These are phyloP conservation scores for Aspergillus oerlinghausenensis DNA, from an alignment of 2,329 filamentous ascomycete genomes.

Conservation along the genomic window DNA sequence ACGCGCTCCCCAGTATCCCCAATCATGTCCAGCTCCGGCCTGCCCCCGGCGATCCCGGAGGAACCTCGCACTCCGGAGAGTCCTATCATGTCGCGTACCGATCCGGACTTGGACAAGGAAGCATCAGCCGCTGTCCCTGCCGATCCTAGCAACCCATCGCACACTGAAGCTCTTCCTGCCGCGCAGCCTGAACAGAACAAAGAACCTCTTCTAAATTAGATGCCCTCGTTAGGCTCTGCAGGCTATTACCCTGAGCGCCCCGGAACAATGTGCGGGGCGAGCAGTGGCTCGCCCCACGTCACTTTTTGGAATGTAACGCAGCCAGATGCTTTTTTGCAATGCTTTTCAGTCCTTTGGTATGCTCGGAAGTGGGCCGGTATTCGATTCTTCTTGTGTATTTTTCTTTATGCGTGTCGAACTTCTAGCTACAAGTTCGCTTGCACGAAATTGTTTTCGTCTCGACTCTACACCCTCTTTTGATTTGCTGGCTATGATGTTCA, in stretches of 20 bases:
- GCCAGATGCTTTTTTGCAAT: not conserved
- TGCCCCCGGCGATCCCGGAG: constrained; percentile 32
- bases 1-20: constrained; percentile 26
- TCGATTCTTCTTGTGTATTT: not conserved
- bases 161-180: not conserved
- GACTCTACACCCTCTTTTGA: not conserved
- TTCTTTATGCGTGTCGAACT: not conserved
- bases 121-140: not conserved
- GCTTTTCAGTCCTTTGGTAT: not conserved
- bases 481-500: not conserved
- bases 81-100: constrained; percentile 7
- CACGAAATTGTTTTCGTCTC: not conserved
- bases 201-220: not conserved
- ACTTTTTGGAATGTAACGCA: not conserved
- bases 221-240: not conserved
- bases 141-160: not conserved
- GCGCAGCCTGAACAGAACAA: not conserved
- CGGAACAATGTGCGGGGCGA: not conserved
- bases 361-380: not conserved
- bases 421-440: not conserved
- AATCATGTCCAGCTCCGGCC: constrained; percentile 22
- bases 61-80: constrained; percentile 28
- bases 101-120: constrained; percentile 6
- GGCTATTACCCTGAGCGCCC: not conserved
- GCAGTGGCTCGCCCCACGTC: not conserved